These are phyloP conservation scores for Dioszegia hungarica DNA, from an alignment of 768 basidiomycete species.

Conservation along the genomic window DNA sequence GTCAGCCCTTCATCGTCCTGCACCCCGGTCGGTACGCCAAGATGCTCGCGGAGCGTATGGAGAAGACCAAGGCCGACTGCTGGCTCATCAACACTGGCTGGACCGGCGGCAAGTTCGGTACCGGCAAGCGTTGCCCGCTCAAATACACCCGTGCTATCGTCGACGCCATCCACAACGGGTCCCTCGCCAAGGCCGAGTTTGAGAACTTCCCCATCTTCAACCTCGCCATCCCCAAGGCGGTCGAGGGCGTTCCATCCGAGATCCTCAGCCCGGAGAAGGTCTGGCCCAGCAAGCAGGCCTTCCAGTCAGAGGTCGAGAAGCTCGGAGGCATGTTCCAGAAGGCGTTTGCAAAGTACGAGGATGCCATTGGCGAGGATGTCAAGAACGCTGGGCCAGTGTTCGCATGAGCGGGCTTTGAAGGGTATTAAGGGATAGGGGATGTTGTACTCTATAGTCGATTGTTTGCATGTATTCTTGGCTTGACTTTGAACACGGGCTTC, in stretches of 20 bases:
- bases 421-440: no score
- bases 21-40: slow-evolving; percentile 92
- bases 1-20: slow-evolving; percentile 97
- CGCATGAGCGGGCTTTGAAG: slow-evolving; percentile 8
- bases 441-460: neutral
- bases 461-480: neutral
- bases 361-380: slow-evolving; percentile 74
- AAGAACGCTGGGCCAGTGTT: slow-evolving; percentile 68
- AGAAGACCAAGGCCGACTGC: slow-evolving; percentile 79
- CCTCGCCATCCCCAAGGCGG: slow-evolving; percentile 71
- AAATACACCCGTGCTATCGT: slow-evolving; percentile 93
- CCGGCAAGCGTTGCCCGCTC: slow-evolving; percentile 91
- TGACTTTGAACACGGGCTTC: neutral
- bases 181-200: slow-evolving; percentile 78
- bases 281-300: slow-evolving; percentile 84
- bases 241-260: slow-evolving; percentile 85
- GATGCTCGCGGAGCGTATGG: slow-evolving; percentile 95
- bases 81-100: slow-evolving; percentile 96
- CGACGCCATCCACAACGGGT: slow-evolving; percentile 92
- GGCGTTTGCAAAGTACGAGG: slow-evolving; percentile 88
- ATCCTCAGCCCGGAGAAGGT: slow-evolving; percentile 81
- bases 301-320: slow-evolving; percentile 80
- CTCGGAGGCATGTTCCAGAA: slow-evolving; percentile 89
- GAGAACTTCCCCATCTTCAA: slow-evolving; percentile 77
- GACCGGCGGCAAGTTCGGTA: slow-evolving; percentile 86